A percentile compares a stretch with the other conserved stretches of the same genome.
Evolutionary conservation across 164 flowering plant genomes (phyloP).

Genomic region (Stephania yunnanensis): DNA sequence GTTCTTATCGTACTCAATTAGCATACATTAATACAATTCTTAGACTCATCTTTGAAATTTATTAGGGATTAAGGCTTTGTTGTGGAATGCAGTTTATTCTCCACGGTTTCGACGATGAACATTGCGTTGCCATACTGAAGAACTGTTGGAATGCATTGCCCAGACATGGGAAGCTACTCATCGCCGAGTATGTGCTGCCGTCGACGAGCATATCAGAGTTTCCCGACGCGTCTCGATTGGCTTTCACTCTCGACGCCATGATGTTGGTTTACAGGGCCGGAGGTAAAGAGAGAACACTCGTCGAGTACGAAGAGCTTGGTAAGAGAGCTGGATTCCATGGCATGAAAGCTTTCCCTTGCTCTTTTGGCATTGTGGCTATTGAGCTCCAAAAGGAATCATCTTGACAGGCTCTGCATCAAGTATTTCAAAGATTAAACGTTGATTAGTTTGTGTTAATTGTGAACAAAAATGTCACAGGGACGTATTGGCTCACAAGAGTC

Average conservation of each 20-base stretch:
- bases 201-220: slow-evolving; percentile 32
- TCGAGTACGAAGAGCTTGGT: slow-evolving; percentile 62
- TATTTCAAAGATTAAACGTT: no score
- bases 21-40: no score
- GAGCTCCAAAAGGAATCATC: neutral
- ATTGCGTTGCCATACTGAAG: slow-evolving; percentile 61
- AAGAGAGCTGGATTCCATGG: slow-evolving; percentile 57
- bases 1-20: no score
- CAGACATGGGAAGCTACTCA: slow-evolving; percentile 57
- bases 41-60: no score
- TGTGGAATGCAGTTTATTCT: slow-evolving; percentile 58
- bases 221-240: slow-evolving; percentile 28
- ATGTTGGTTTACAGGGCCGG: slow-evolving; percentile 82
- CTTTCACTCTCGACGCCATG: slow-evolving; percentile 42
- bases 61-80: neutral
- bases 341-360: slow-evolving; percentile 18
- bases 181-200: slow-evolving; percentile 57
- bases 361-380: neutral
- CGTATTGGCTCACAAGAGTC: no score
- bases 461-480: no score
- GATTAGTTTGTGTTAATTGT: no score
- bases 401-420: neutral
- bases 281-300: slow-evolving; percentile 73
- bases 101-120: slow-evolving; percentile 85
- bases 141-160: slow-evolving; percentile 73